These are phyloP conservation scores for Acacia crassicarpa DNA, from an alignment of 306 rosid genomes.

Conservation along the genomic window DNA sequence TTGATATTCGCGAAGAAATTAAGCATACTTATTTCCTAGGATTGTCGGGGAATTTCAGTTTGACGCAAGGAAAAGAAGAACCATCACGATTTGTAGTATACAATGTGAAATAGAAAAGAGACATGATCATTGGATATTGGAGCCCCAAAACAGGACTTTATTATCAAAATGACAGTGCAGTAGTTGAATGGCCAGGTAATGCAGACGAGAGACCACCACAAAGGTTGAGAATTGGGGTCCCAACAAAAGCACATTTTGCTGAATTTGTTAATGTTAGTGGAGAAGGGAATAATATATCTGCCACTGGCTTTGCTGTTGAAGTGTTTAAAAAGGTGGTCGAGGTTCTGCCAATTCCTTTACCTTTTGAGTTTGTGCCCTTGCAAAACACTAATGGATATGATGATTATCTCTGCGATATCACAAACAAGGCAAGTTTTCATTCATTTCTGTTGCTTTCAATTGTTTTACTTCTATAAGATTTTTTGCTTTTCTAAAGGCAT, in stretches of 20 bases:
- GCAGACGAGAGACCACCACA: not conserved
- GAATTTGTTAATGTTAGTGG: not conserved
- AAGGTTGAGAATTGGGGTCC: not conserved
- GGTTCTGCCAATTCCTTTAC: not conserved
- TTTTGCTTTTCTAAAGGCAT: too few species aligned
- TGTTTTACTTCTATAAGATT: not conserved
- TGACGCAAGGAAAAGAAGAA: constrained; percentile 35
- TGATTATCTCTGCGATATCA: not conserved
- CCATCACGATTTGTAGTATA: constrained; percentile 29
- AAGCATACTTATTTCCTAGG: constrained; percentile 10
- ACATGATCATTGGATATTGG: constrained; percentile 34
- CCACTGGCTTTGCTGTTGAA: not conserved
- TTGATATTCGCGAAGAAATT: not conserved
- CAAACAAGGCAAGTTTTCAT: not conserved
- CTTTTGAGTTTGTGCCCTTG: not conserved
- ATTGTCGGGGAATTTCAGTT: constrained; percentile 31
- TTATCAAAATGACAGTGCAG: not conserved
- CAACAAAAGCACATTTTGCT: not conserved
- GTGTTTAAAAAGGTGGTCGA: not conserved
- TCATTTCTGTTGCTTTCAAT: not conserved
- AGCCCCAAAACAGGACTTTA: constrained; percentile 1
- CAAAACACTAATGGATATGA: not conserved
- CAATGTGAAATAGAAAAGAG: constrained; percentile 20
- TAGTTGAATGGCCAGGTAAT: not conserved
- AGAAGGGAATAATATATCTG: too few species aligned